Conservation (phyloP, 306 rosid genomes). For the Prunus kanzakura region DNA sequence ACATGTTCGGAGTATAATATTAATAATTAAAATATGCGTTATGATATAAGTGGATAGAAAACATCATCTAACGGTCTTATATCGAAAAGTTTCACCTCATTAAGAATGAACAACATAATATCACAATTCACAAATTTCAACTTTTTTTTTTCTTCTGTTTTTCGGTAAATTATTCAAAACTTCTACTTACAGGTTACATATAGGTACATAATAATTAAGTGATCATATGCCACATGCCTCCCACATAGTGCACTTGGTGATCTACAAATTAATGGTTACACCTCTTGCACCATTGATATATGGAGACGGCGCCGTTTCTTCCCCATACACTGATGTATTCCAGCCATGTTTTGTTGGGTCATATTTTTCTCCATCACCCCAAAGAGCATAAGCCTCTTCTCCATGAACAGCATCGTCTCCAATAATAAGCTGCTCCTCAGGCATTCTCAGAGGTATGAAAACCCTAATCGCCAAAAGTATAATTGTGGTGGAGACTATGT, state of each 20-base stretch:
- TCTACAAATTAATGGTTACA: conserved; percentile 63
- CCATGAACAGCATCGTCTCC: conserved; percentile 98
- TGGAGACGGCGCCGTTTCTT: conserved; percentile 44
- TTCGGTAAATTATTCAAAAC: neutral
- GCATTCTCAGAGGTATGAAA: conserved; percentile 82
- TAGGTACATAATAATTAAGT: neutral
- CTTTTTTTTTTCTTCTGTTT: neutral
- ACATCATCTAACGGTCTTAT: no score
- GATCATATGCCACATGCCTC: neutral
- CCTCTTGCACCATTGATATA: conserved; percentile 92
- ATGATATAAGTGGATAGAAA: no score
- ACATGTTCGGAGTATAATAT: neutral
- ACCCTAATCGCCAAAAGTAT: conserved; percentile 60
- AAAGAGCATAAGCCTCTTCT: conserved; percentile 94
- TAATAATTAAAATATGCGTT: no score
- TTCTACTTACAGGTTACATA: neutral
- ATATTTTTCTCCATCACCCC: conserved; percentile 96
- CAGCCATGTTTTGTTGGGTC: conserved; percentile 80
- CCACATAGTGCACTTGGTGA: neutral
- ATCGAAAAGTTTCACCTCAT: no score
- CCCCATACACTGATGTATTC: conserved; percentile 17
- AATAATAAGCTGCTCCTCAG: conserved; percentile 70
- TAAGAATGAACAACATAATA: no score
- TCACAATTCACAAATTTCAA: neutral
- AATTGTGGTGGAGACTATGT: conserved; percentile 74